Conservation (phyloP, 148 eudicot species). For the Nepenthes mirabilis region DNA sequence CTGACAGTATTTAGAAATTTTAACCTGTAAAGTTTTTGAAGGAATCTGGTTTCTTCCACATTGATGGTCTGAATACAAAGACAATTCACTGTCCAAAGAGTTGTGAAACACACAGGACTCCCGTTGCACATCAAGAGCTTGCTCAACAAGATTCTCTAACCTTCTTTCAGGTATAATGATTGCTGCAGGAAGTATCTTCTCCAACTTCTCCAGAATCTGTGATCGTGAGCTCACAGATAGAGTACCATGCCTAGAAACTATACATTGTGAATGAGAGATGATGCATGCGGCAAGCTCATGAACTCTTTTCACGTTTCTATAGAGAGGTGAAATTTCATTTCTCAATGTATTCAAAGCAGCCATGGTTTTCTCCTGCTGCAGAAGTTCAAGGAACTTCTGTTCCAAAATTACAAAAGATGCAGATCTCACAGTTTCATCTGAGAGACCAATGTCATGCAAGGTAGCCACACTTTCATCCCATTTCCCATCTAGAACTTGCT, state of each 20-base stretch:
- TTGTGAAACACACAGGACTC: constrained; percentile 62
- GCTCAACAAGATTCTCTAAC: constrained; percentile 67
- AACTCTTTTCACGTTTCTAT: constrained; percentile 33
- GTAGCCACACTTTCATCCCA: constrained; percentile 64
- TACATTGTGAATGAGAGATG: constrained; percentile 27
- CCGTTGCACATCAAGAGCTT: constrained; percentile 61
- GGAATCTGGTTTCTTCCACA: constrained; percentile 81
- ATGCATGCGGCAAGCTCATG: constrained; percentile 53
- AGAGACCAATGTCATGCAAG: constrained; percentile 41
- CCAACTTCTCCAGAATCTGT: constrained; percentile 54
- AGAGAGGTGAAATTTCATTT: constrained; percentile 57
- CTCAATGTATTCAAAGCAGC: constrained; percentile 70
- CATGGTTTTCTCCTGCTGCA: constrained; percentile 37
- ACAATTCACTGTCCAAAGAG: constrained; percentile 48
- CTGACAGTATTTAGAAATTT: background rate
- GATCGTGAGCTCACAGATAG: constrained; percentile 25
- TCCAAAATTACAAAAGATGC: constrained; percentile 67
- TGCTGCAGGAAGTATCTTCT: constrained; percentile 54
- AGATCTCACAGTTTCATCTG: constrained; percentile 38
- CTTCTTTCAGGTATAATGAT: constrained; percentile 59
- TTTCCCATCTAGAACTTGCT: constrained; percentile 59
- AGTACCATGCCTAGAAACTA: constrained; percentile 13
- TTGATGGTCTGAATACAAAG: constrained; percentile 62
- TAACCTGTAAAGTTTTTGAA: constrained; percentile 62
- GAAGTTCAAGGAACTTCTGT: constrained; percentile 66